Percentiles rank a stretch among this genome's conserved stretches.
Conservation (phyloP, 257 asterid species). For the Rauvolfia tetraphylla region DNA sequence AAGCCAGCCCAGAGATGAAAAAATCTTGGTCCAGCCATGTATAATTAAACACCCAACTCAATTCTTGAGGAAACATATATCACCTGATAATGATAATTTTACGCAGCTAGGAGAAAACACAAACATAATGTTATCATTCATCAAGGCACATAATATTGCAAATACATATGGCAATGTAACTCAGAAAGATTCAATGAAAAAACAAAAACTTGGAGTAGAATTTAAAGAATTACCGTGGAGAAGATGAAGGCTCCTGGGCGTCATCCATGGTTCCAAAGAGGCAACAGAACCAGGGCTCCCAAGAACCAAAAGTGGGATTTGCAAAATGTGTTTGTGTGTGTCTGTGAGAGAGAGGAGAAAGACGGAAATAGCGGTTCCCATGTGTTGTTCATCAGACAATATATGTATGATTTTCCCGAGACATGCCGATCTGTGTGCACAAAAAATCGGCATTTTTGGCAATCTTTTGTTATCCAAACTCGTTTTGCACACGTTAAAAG, state of each 20-base stretch:
- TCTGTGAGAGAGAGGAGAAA: constrained; percentile 22
- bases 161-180: not conserved
- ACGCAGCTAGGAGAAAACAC: not conserved
- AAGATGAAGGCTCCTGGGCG: constrained; percentile 33
- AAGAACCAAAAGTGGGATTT: constrained; percentile 41
- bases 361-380: constrained; percentile 33
- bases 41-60: not conserved
- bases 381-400: not conserved
- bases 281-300: constrained; percentile 37
- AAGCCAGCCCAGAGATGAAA: not conserved
- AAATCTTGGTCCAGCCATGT: not conserved
- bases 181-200: not conserved
- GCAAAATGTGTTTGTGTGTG: constrained; percentile 17
- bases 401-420: not conserved
- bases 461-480: constrained; percentile 5
- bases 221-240: constrained; percentile 39
- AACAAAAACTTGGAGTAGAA: not conserved
- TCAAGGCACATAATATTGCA: not conserved
- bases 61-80: not conserved
- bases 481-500: constrained; percentile 21
- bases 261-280: constrained; percentile 62
- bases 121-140: not conserved
- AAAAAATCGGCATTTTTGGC: constrained; percentile 20
- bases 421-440: constrained; percentile 16
- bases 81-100: not conserved